A percentile compares a stretch with the other conserved stretches of the same genome.
Conservation (phyloP, 2,329 filamentous ascomycete species). For the Colletotrichum coccodes region DNA sequence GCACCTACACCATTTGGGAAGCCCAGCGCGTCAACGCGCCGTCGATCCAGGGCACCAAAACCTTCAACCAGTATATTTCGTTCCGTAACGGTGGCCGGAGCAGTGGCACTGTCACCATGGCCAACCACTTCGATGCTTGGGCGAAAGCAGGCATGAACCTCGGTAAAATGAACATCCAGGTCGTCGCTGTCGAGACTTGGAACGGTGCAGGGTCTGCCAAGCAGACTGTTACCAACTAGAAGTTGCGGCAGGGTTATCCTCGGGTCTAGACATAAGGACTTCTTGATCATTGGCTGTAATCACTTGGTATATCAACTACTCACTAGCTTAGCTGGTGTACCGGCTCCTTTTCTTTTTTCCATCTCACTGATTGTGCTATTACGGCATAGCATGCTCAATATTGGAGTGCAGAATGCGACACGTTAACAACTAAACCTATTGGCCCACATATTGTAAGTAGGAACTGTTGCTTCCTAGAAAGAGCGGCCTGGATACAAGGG, state of each 20-base stretch:
- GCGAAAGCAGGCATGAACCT: slow-evolving; percentile 55
- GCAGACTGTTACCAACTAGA: slow-evolving; percentile 4
- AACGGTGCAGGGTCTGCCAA: slow-evolving; percentile 33
- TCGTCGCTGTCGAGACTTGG: slow-evolving; percentile 61
- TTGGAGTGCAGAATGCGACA: neutral
- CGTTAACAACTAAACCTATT: too few relatives aligned
- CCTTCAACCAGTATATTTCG: slow-evolving; percentile 62
- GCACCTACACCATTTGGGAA: slow-evolving; percentile 47
- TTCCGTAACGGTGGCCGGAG: slow-evolving; percentile 43
- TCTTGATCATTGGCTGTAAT: neutral
- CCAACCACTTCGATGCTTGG: slow-evolving; percentile 65
- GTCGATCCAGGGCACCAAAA: slow-evolving; percentile 56
- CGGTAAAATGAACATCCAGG: slow-evolving; percentile 60
- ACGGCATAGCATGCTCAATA: too few relatives aligned
- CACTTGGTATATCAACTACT: neutral
- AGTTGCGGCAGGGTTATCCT: neutral
- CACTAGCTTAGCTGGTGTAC: neutral
- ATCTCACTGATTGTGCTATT: too few relatives aligned
- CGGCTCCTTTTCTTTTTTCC: too few relatives aligned
- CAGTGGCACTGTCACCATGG: slow-evolving; percentile 58
- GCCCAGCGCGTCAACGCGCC: slow-evolving; percentile 52
- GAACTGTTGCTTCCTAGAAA: too few relatives aligned
- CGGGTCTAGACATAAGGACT: neutral
- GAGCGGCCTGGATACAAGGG: too few relatives aligned
- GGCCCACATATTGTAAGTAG: too few relatives aligned